These are phyloP conservation scores for Monosporozyma servazzii DNA, from an alignment of 805 yeast species.

Conservation along the genomic window DNA sequence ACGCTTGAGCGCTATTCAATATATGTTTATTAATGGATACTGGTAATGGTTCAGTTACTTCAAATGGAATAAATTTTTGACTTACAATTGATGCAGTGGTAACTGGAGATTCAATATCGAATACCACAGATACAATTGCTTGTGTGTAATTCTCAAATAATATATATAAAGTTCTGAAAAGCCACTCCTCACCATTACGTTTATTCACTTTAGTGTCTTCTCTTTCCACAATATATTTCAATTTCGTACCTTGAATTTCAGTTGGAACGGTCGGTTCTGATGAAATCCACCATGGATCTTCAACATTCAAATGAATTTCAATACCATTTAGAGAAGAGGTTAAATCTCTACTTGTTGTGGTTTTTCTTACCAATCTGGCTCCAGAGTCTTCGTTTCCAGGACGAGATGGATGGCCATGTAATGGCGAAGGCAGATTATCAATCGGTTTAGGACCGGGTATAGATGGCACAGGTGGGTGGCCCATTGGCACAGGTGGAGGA, in stretches of 20 bases:
- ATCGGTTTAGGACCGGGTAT: slow-evolving; percentile 3
- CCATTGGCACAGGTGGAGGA: neutral
- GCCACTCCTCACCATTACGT: slow-evolving; percentile 42
- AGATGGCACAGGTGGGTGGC: slow-evolving; percentile 1
- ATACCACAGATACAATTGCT: slow-evolving; percentile 48
- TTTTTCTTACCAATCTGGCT: slow-evolving; percentile 7
- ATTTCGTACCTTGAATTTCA: slow-evolving; percentile 6
- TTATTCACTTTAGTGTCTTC: slow-evolving; percentile 49
- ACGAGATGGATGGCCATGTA: slow-evolving; percentile 8
- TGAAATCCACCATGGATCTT: slow-evolving; percentile 58
- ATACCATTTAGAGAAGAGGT: slow-evolving; percentile 3
- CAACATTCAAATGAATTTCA: slow-evolving; percentile 26
- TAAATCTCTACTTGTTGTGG: slow-evolving; percentile 11
- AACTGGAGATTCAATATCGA: slow-evolving; percentile 45
- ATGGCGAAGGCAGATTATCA: slow-evolving; percentile 8
- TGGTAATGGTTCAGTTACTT: slow-evolving; percentile 28
- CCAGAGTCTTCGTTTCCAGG: slow-evolving; percentile 5
- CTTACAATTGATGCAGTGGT: slow-evolving; percentile 32
- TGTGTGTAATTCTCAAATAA: slow-evolving; percentile 68
- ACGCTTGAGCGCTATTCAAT: slow-evolving; percentile 35
- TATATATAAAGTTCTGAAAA: slow-evolving; percentile 58
- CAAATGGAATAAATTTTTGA: slow-evolving; percentile 21
- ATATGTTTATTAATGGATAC: slow-evolving; percentile 43
- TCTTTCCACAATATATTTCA: slow-evolving; percentile 43
- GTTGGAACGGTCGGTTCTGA: slow-evolving; percentile 44